Evolutionary conservation across 192 early-diverging fungal genomes (phyloP).

Genomic region (Entomortierella chlamydospora): DNA sequence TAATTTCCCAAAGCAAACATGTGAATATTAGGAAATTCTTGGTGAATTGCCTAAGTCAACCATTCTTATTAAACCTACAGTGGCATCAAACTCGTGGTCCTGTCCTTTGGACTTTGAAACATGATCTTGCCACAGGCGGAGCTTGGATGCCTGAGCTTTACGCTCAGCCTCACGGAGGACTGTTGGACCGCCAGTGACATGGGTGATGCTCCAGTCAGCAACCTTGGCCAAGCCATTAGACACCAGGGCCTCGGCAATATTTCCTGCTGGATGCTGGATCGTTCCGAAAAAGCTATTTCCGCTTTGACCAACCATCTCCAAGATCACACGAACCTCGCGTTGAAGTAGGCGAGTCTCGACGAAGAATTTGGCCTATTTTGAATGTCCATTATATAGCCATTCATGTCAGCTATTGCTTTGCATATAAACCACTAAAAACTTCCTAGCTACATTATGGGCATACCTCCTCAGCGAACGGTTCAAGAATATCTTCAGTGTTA

Average conservation of each 20-base stretch:
- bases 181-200: slow-evolving; percentile 77
- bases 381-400: no score
- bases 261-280: slow-evolving; percentile 86
- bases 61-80: slow-evolving; percentile 19
- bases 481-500: slow-evolving; percentile 76
- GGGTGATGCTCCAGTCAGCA: slow-evolving; percentile 86
- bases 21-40: neutral
- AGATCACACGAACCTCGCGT: slow-evolving; percentile 85
- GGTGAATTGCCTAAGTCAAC: neutral
- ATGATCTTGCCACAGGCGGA: slow-evolving; percentile 88
- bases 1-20: neutral
- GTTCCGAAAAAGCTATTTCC: slow-evolving; percentile 81
- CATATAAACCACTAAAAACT: no score
- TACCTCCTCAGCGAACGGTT: slow-evolving; percentile 91
- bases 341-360: slow-evolving; percentile 92
- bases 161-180: slow-evolving; percentile 84
- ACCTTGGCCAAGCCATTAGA: slow-evolving; percentile 84
- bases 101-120: slow-evolving; percentile 65
- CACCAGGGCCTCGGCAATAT: slow-evolving; percentile 91
- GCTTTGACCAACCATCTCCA: slow-evolving; percentile 80
- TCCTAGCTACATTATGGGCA: no score
- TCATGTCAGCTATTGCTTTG: no score
- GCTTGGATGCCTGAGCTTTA: slow-evolving; percentile 80
- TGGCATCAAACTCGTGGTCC: slow-evolving; percentile 66
- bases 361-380: slow-evolving; percentile 80